Base-by-base conservation (phyloP, 441 rosid genomes). In the Gossypium trilobum region DNA sequence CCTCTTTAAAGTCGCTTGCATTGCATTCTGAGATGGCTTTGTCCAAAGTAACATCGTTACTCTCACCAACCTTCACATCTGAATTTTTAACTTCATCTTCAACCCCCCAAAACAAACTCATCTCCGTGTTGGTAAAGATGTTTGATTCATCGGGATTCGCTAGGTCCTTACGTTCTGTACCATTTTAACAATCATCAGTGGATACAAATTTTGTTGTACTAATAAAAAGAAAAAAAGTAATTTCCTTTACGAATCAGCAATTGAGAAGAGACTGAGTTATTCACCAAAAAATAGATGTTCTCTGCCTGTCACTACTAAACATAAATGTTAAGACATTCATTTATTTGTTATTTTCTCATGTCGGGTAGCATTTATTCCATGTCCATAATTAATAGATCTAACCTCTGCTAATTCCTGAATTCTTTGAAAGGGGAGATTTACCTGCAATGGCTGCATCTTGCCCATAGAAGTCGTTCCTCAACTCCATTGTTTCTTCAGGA, bases 21-120 rank as follows among this genome's bases (percentile, higher is more conserved):
- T 61, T 66, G 29, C 11, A n/a, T 23, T 48, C 48, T 17, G 20
- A 1, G n/a, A 39, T 16, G 36, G 67, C 19, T 13, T 75, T 76
- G 8, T 39, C 8, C 25, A 58, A 13, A 68, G 68, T 33, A 33
- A 8, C 23, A 51, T 14, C 10, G 31, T 68, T 51, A 51, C 25
- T 25, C 23, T 29, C 60, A 51, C 46, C 27, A 29, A 48, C 29
- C 14, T 52, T 68, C 59, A 61, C 64, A 58, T 56, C 58, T 33
- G 66, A 36, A 13, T 75, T 50, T 75, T 73, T 57, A 70, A 13
- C 57, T 10, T 54, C 73, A 19, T 57, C 58, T 50, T 59, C 57
- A 55, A 8, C 75, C 36, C 25, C 81, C 2, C 9, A 74, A 66
- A 61, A 65, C 63, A 72, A 42, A 72, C 75, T 64, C 73, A 70